phyloP scores from a whole-genome alignment of 2,329 filamentous ascomycete genomes.

The Aureobasidium musti region DNA sequence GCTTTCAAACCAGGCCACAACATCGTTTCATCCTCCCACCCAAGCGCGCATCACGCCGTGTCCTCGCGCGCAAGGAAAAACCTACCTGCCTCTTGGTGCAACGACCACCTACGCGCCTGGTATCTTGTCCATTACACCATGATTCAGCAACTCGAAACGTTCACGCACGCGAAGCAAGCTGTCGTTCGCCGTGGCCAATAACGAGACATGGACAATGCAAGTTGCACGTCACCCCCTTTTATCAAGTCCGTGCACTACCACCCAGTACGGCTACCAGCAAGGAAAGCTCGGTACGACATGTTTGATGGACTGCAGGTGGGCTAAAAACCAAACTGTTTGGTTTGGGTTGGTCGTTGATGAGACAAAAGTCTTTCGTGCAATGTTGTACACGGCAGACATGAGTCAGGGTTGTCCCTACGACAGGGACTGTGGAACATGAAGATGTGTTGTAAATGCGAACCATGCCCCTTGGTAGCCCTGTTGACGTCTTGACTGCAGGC shows the following conservation, averaged over 20 bases:
- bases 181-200: background rate
- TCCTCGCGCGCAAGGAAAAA: constrained; percentile 12
- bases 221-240: background rate
- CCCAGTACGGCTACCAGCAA: background rate
- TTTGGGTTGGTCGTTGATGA: background rate
- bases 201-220: background rate
- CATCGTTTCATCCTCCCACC: constrained; percentile 11
- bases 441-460: background rate
- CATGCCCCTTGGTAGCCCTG: background rate
- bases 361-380: background rate
- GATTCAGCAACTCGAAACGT: background rate
- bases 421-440: background rate
- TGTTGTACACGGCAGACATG: background rate
- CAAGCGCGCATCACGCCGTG: constrained; percentile 5
- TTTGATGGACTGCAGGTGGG: background rate
- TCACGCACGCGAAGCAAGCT: background rate
- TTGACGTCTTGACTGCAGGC: background rate
- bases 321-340: background rate
- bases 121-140: background rate
- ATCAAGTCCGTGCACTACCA: background rate
- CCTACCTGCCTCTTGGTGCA: constrained; percentile 4
- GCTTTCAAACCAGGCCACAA: constrained; percentile 3
- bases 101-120: constrained; percentile 6
- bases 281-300: background rate
- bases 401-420: constrained; percentile 6